These are phyloP conservation scores for Aspergillus eucalypticola DNA, from an alignment of 2,329 filamentous ascomycete species.

Conservation along the genomic window DNA sequence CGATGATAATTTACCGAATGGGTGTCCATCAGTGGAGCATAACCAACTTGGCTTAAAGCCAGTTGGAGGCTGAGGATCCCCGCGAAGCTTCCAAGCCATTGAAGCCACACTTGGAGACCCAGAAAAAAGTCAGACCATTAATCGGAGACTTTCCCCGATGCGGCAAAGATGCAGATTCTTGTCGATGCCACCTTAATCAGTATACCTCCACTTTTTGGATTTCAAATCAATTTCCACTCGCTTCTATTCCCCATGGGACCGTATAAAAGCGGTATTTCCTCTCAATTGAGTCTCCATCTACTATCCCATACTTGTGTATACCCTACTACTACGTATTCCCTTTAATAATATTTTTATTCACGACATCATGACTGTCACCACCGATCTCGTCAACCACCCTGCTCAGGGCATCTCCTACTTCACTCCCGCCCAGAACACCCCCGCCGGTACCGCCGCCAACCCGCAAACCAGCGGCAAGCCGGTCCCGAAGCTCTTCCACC, in stretches of 20 bases:
- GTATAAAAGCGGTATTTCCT: neutral
- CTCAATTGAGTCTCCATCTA: neutral
- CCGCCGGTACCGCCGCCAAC: constrained; percentile 40
- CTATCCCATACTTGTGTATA: neutral
- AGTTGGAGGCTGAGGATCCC: neutral
- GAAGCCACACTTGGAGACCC: neutral
- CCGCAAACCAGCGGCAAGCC: constrained; percentile 43
- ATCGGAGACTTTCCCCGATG: neutral
- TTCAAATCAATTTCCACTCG: constrained; percentile 1
- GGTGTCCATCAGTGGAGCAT: too few species aligned
- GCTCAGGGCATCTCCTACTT: constrained; percentile 47
- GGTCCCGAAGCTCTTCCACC: constrained; percentile 59
- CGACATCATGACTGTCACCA: constrained; percentile 16
- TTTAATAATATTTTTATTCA: too few species aligned
- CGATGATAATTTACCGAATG: too few species aligned
- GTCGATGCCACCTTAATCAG: neutral
- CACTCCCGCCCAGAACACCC: constrained; percentile 39
- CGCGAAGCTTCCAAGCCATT: neutral
- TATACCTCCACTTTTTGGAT: neutral
- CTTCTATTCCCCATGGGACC: neutral
- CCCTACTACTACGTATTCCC: too few species aligned
- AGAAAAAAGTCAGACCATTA: neutral
- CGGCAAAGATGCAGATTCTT: neutral
- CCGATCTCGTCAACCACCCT: constrained; percentile 39
- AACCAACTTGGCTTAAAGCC: too few species aligned